Conservation (phyloP, 305 asterid genomes). For the Petunia hybrid region DNA sequence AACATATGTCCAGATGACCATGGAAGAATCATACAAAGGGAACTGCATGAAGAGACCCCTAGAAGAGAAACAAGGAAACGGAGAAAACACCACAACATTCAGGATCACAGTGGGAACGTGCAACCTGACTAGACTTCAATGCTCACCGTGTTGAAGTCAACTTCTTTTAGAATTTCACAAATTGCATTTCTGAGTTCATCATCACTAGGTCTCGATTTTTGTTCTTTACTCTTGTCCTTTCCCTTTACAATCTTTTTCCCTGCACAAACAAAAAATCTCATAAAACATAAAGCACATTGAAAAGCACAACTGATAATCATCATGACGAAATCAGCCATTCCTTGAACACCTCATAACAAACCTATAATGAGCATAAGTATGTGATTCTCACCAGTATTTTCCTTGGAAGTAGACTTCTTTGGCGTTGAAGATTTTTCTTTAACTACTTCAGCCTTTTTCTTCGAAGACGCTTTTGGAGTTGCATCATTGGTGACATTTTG, state of each 20-base stretch:
- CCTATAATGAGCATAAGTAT: conserved; percentile 2
- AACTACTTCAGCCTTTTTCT: conserved; percentile 59
- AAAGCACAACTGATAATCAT: not conserved
- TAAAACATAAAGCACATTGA: not conserved
- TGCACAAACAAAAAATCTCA: conserved; percentile 34
- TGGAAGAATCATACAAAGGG: conserved; percentile 1
- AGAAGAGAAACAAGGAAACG: not conserved
- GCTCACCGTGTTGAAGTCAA: conserved; percentile 53
- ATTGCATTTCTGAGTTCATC: conserved; percentile 37
- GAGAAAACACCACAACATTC: not conserved
- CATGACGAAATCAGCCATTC: not conserved
- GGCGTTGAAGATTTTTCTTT: conserved; percentile 61
- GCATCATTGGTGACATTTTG: conserved; percentile 41
- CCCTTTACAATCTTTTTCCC: conserved; percentile 49
- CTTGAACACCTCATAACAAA: not conserved
- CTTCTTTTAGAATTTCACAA: conserved; percentile 42
- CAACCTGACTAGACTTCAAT: conserved; percentile 10
- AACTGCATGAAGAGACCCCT: not conserved
- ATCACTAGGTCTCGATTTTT: conserved; percentile 42
- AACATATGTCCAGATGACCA: not conserved
- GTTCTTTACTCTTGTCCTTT: conserved; percentile 34
- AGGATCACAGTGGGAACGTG: not conserved
- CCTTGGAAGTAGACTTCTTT: conserved; percentile 61
- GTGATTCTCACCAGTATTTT: conserved; percentile 62
- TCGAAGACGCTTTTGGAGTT: conserved; percentile 64